These are phyloP conservation scores for Lepiota venenata DNA, from an alignment of 768 basidiomycete species.

Conservation along the genomic window DNA sequence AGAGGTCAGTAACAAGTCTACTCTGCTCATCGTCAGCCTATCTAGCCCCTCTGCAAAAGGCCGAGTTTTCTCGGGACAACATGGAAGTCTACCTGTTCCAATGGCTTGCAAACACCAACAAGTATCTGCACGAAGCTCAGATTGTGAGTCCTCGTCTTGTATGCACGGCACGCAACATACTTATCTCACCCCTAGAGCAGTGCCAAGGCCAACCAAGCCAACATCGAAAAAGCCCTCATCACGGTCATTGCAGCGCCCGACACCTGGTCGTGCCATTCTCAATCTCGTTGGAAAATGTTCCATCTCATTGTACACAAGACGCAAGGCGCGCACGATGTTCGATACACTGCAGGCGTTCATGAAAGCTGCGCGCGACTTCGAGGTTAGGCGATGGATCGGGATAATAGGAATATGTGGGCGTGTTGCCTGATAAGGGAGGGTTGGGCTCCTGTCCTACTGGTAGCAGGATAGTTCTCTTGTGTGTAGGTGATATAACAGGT, in stretches of 20 bases:
- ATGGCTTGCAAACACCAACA: conserved; percentile 71
- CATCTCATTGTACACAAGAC: conserved; percentile 66
- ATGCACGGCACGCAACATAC: neutral
- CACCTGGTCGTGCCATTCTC: conserved; percentile 84
- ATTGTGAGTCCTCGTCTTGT: conserved; percentile 33
- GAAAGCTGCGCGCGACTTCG: conserved; percentile 70
- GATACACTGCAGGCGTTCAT: conserved; percentile 81
- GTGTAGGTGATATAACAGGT: conserved; percentile 87
- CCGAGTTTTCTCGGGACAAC: conserved; percentile 69
- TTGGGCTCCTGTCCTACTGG: conserved; percentile 2
- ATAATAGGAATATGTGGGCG: conserved; percentile 62
- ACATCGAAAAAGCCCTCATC: conserved; percentile 55
- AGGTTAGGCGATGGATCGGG: conserved; percentile 61
- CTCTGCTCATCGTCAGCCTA: too few relatives aligned
- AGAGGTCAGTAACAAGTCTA: too few relatives aligned
- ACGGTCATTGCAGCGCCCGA: conserved; percentile 62
- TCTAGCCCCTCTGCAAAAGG: too few relatives aligned
- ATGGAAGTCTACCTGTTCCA: too few relatives aligned
- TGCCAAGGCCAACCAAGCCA: conserved; percentile 61
- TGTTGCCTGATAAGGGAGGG: neutral
- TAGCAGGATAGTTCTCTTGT: conserved; percentile 75
- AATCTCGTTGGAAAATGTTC: conserved; percentile 79
- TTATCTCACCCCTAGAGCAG: conserved; percentile 43
- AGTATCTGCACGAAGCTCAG: conserved; percentile 43
- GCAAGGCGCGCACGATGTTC: conserved; percentile 82